Conservation (phyloP, 306 rosid species). For the Canavalia ensiformis region DNA sequence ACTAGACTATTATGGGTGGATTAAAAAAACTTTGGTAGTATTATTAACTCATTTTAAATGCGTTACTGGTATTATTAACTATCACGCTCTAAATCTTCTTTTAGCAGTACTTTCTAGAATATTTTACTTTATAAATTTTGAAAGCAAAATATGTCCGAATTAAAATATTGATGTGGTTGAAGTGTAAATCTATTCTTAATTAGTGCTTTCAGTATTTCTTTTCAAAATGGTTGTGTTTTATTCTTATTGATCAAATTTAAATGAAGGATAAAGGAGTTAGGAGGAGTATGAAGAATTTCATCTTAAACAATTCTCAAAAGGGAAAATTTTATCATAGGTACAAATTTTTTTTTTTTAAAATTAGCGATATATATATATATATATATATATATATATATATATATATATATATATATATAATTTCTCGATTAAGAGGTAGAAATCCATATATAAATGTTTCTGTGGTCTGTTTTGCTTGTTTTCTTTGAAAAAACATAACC, state of each 20-base stretch:
- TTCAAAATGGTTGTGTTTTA: not conserved
- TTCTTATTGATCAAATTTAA: not conserved
- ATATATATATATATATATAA: not conserved
- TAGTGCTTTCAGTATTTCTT: not conserved
- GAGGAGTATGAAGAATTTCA: not conserved
- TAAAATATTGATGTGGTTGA: conserved; percentile 21
- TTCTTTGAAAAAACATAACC: not conserved
- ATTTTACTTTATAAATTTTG: not conserved
- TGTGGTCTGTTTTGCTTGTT: not conserved
- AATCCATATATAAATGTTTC: not conserved
- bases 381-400: not conserved
- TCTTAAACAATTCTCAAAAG: not conserved
- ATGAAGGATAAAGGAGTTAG: not conserved
- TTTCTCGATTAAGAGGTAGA: not conserved
- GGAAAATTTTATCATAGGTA: not conserved
- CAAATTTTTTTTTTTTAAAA: not conserved
- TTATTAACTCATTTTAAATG: conserved; percentile 24
- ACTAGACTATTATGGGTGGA: conserved; percentile 24
- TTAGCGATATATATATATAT: not conserved
- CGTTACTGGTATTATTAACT: conserved; percentile 10
- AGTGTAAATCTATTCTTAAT: not conserved
- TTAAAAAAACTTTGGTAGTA: not conserved
- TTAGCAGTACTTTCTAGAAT: not conserved
- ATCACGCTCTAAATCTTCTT: conserved; percentile 7
- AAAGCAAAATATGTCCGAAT: conserved; percentile 13